These are phyloP conservation scores for Suillus brevipes DNA, from an alignment of 768 basidiomycete genomes.

Conservation along the genomic window DNA sequence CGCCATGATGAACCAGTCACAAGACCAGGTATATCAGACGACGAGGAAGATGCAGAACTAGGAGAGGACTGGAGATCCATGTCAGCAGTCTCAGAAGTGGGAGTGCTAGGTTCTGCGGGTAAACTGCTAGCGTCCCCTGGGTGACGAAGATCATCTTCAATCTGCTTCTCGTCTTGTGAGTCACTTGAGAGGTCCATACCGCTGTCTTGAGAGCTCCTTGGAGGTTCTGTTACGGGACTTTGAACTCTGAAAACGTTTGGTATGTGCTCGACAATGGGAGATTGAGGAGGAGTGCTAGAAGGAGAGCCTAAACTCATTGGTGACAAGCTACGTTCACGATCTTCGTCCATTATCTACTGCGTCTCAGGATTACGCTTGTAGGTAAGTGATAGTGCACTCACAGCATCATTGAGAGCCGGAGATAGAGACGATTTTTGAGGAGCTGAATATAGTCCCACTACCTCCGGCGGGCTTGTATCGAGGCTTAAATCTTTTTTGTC, in stretches of 20 bases:
- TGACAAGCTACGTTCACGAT: conserved; percentile 50
- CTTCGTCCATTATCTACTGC: conserved; percentile 29
- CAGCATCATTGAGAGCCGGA: conserved; percentile 20
- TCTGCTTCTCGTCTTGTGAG: conserved; percentile 16
- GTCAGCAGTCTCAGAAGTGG: conserved; percentile 35
- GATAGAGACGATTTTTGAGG: conserved; percentile 17
- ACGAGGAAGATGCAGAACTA: conserved; percentile 25
- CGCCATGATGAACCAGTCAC: conserved; percentile 34
- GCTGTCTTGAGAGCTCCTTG: conserved; percentile 10
- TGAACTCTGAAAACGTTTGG: conserved; percentile 9
- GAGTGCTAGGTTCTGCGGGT: conserved; percentile 21
- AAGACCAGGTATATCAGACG: conserved; percentile 32
- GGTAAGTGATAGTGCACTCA: conserved; percentile 17
- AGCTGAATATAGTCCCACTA: conserved; percentile 2
- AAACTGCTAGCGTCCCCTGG: conserved; percentile 28
- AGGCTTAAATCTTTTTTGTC: conserved; percentile 13
- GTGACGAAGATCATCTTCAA: conserved; percentile 23
- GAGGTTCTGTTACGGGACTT: conserved; percentile 12
- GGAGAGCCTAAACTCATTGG: conserved; percentile 64
- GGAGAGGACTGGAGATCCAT: conserved; percentile 37
- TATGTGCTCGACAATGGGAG: conserved; percentile 14
- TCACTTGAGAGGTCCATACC: conserved; percentile 17
- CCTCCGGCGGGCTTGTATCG: conserved; percentile 13
- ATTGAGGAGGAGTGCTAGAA: conserved; percentile 37
- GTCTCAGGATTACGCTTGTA: conserved; percentile 24